Evolutionary conservation across 257 asterid species (phyloP), one percentile per base, ranked within the genome.

Genomic region (Asclepias syriaca): DNA sequence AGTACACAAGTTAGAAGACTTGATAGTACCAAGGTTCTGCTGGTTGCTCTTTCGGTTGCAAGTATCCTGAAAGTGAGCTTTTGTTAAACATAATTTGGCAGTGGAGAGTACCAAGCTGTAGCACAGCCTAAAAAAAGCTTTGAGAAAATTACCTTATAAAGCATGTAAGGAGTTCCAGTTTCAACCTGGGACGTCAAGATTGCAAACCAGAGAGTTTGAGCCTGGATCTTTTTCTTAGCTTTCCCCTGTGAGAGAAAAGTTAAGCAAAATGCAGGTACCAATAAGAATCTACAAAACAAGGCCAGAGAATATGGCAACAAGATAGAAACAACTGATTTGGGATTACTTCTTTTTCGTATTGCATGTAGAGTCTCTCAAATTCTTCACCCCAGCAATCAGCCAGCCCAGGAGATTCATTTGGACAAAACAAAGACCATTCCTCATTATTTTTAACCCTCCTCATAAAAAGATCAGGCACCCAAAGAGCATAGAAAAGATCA

Each of bases 331-430:
- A 3, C 22, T 4, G 21, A 37, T 18, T 57, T 18, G 21, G 54
- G 2, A 43, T 58, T 76, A 95, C 99, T 96, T 85, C 84, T 77
- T 76, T 81, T 79, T 95, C 99, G 69, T 95, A 95, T 70, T 79
- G 72, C 56, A 79, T 72, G 78, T 92, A 95, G n/a, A 92, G 81
- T 51, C 88, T 88, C 81, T 87, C 97, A 86, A 91, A 95, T 66
- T 95, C 98, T 65, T 83, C 90, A 73, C 97, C 98, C 99, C 99
- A 95, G 82, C 93, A 88, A 86, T 92, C 99, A 79, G 97, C 99
- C 79, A 95, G 81, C 18, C 99, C 98, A 24, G 98, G 96, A 65
- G 99, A 72, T 82, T 95, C 98, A 73, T 70, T 88, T 75, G 99
- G 99, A 83, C 99, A 95, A 80, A 95, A 95, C 81, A 95, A 74